Conservation (phyloP, 257 asterid species). For the Oldenlandia corymbosa region DNA sequence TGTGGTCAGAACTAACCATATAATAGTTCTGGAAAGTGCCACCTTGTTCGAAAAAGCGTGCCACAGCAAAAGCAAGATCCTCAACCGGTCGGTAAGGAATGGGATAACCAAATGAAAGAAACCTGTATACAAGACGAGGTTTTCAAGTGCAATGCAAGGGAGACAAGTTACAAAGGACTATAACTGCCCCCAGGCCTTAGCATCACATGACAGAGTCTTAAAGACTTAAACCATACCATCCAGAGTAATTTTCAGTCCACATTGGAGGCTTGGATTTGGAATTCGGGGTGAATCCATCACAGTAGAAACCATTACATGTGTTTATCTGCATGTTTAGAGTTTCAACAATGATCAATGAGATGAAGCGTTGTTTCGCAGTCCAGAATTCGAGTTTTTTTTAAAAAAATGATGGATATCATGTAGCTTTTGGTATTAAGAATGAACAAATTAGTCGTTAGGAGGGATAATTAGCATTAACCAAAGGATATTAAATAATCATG, state of each 20-base stretch:
- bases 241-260: slow-evolving; percentile 83
- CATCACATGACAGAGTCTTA: not conserved
- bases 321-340: slow-evolving; percentile 52
- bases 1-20: slow-evolving; percentile 46
- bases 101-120: slow-evolving; percentile 75
- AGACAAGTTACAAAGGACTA: not conserved
- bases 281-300: slow-evolving; percentile 69
- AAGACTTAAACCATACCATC: slow-evolving; percentile 68
- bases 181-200: not conserved
- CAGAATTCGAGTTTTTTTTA: not conserved
- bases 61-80: slow-evolving; percentile 82
- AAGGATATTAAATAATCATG: not conserved
- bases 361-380: not conserved
- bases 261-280: slow-evolving; percentile 63
- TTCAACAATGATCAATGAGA: not conserved
- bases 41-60: slow-evolving; percentile 76
- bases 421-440: too few relatives aligned
- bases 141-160: slow-evolving; percentile 7
- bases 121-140: slow-evolving; percentile 37
- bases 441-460: too few relatives aligned
- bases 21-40: slow-evolving; percentile 84
- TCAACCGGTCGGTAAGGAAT: slow-evolving; percentile 74
- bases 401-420: too few relatives aligned
- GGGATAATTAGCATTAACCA: not conserved
- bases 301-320: slow-evolving; percentile 76